A percentile compares a stretch with the other conserved stretches of the same genome.
phyloP scores from a whole-genome alignment of 2,329 filamentous ascomycete genomes.

The Neofusicoccum ribis region DNA sequence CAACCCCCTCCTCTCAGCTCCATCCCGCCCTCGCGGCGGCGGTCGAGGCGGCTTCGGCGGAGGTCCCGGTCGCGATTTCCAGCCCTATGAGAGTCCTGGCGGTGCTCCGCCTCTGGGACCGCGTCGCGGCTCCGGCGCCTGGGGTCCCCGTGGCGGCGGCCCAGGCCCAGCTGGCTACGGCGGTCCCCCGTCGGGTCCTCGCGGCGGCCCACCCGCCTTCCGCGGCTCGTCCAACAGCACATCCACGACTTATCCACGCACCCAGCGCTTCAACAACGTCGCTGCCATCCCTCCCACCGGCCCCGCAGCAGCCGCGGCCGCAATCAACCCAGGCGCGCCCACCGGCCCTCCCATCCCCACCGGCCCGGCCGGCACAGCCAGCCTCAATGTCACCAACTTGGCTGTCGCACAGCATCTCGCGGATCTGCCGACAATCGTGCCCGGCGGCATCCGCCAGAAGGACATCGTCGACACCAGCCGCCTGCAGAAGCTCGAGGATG shows the following conservation, averaged over 20 bases:
- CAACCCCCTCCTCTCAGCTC: constrained; percentile 41
- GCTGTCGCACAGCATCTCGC: constrained; percentile 35
- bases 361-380: constrained; percentile 15
- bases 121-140: constrained; percentile 35
- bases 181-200: constrained; percentile 37
- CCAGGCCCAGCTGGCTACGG: constrained; percentile 21
- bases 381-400: constrained; percentile 22
- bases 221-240: constrained; percentile 45
- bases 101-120: constrained; percentile 35
- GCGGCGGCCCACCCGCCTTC: constrained; percentile 35
- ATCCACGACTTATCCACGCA: constrained; percentile 48
- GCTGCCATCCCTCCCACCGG: constrained; percentile 18
- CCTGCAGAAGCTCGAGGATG: constrained; percentile 48
- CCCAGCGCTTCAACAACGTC: constrained; percentile 42
- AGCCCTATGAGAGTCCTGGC: constrained; percentile 30
- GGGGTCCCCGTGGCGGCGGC: constrained; percentile 35
- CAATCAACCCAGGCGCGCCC: background rate
- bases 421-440: constrained; percentile 46
- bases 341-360: constrained; percentile 22
- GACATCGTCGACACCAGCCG: constrained; percentile 46
- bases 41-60: constrained; percentile 41
- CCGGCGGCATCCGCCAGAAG: constrained; percentile 43
- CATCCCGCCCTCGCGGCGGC: constrained; percentile 42
- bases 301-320: constrained; percentile 16
- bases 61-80: constrained; percentile 24